Percentiles rank a stretch among this genome's conserved stretches.
phyloP scores from a whole-genome alignment of 2,329 filamentous ascomycete species.

The Aspergillus sp. region DNA sequence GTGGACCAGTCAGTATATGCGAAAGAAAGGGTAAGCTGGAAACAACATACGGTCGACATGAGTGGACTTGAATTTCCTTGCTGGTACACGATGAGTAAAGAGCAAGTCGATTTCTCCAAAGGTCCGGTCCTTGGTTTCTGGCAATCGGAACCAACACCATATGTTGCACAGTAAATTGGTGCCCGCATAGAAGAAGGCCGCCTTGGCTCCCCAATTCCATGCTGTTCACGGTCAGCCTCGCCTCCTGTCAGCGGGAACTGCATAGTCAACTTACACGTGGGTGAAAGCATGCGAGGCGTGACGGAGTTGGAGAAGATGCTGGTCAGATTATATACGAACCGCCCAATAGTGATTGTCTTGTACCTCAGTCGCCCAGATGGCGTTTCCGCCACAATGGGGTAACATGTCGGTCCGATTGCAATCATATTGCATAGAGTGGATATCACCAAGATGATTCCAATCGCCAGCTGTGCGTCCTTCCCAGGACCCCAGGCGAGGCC shows the following conservation, averaged over 20 bases:
- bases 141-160: conserved; percentile 40
- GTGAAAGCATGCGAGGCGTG: conserved; percentile 29
- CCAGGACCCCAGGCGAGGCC: conserved; percentile 28
- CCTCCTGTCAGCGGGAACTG: too few species aligned
- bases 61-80: conserved; percentile 37
- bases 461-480: conserved; percentile 27
- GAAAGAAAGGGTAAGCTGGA: not conserved
- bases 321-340: conserved; percentile 50
- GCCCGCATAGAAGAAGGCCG: conserved; percentile 40
- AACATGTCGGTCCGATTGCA: conserved; percentile 55
- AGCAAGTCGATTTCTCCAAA: conserved; percentile 44
- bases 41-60: conserved; percentile 4
- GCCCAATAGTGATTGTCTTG: conserved; percentile 44
- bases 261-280: conserved; percentile 16
- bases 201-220: conserved; percentile 40
- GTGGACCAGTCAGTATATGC: not conserved
- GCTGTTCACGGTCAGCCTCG: conserved; percentile 16
- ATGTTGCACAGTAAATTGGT: conserved; percentile 25
- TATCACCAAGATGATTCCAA: conserved; percentile 48
- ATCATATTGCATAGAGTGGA: conserved; percentile 57
- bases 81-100: conserved; percentile 40
- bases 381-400: conserved; percentile 53
- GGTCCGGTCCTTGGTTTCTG: conserved; percentile 39
- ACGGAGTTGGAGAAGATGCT: conserved; percentile 45
- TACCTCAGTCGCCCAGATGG: conserved; percentile 56